These are phyloP conservation scores for Triticum aestivum DNA, from an alignment of 176 grass and related monocot genomes.

Conservation along the genomic window DNA sequence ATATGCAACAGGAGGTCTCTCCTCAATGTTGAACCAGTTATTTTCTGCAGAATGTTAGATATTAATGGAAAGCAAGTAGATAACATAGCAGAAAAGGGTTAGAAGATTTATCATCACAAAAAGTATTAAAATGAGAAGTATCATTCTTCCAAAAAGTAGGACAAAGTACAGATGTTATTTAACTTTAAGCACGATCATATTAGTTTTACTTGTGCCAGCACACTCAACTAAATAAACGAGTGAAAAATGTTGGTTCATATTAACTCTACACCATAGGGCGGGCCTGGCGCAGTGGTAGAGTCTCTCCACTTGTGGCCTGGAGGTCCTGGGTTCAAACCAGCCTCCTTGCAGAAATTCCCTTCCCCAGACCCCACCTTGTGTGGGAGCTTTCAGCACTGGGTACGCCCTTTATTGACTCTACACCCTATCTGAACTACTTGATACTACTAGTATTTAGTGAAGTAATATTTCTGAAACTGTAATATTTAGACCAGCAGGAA, in stretches of 20 bases:
- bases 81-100: not conserved
- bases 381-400: too few relatives aligned
- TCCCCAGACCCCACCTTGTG: too few relatives aligned
- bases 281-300: too few relatives aligned
- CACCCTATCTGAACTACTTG: not conserved
- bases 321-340: too few relatives aligned
- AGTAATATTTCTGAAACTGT: constrained; percentile 12
- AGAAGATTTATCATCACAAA: constrained; percentile 16
- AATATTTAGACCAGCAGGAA: not conserved
- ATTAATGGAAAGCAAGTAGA: constrained; percentile 8
- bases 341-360: too few relatives aligned
- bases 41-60: constrained; percentile 47
- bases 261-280: not conserved
- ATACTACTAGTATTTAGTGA: not conserved
- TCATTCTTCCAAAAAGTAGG: constrained; percentile 10
- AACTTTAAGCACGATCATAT: not conserved
- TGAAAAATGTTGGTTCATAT: not conserved
- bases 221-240: not conserved
- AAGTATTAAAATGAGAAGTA: not conserved
- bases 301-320: too few relatives aligned
- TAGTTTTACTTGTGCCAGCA: constrained; percentile 15
- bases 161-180: constrained; percentile 7
- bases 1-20: constrained; percentile 76
- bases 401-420: not conserved
- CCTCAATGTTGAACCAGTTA: constrained; percentile 82